Conservation (phyloP, 1,139 yeast species). For the Eremothecium cymbalariae region DNA sequence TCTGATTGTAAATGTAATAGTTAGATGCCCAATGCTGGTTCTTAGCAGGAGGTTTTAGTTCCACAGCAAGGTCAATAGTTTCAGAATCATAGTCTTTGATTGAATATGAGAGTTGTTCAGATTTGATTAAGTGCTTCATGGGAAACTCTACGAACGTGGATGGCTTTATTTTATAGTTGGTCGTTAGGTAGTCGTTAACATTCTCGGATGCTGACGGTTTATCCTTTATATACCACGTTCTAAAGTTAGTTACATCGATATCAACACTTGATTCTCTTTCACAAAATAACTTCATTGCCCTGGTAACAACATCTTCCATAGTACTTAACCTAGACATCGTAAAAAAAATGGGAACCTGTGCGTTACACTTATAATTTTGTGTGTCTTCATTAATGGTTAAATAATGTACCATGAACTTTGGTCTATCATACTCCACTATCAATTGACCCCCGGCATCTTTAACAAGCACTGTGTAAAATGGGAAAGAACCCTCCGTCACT, state of each 20-base stretch:
- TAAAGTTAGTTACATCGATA: slow-evolving; percentile 19
- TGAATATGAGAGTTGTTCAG: slow-evolving; percentile 13
- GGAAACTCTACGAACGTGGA: slow-evolving; percentile 25
- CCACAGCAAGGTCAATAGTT: slow-evolving; percentile 30
- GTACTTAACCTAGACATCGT: slow-evolving; percentile 21
- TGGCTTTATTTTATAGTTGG: slow-evolving; percentile 26
- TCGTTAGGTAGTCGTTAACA: slow-evolving; percentile 8
- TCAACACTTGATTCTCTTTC: slow-evolving; percentile 19
- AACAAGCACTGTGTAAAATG: slow-evolving; percentile 43
- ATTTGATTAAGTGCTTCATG: slow-evolving; percentile 20
- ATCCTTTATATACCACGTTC: slow-evolving; percentile 31
- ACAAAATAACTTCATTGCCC: slow-evolving; percentile 22
- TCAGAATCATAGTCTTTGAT: slow-evolving; percentile 21
- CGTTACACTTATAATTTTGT: slow-evolving; percentile 16
- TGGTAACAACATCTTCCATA: slow-evolving; percentile 18
- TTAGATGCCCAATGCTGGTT: slow-evolving; percentile 34
- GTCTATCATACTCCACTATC: slow-evolving; percentile 47
- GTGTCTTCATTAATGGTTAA: slow-evolving; percentile 31
- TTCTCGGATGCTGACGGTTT: slow-evolving; percentile 12
- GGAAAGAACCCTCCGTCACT: slow-evolving; percentile 34
- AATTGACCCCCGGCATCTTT: slow-evolving; percentile 35
- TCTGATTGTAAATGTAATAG: slow-evolving; percentile 27
- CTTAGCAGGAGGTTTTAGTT: slow-evolving; percentile 21
- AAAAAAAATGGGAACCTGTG: slow-evolving; percentile 16
- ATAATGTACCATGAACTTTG: slow-evolving; percentile 45